These are phyloP conservation scores for Aspergillus terreus DNA, from an alignment of 2,329 filamentous ascomycete species.

Conservation along the genomic window DNA sequence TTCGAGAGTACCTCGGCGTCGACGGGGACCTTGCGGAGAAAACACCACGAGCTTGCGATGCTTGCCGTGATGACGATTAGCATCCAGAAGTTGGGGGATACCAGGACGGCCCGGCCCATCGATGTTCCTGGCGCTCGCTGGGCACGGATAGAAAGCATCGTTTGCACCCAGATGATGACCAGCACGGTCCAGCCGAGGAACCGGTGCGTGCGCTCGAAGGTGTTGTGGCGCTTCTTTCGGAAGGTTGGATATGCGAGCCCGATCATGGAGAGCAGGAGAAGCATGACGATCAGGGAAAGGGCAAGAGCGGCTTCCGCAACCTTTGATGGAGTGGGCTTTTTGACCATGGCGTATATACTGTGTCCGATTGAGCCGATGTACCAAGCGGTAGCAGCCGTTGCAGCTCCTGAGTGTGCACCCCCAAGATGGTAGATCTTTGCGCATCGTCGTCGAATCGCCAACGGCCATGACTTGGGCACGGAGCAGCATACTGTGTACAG, in stretches of 20 bases:
- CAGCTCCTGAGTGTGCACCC: slow-evolving; percentile 38
- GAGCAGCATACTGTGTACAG: slow-evolving; percentile 31
- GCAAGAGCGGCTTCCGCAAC: background rate
- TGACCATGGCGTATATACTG: background rate
- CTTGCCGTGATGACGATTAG: slow-evolving; percentile 17
- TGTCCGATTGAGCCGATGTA: slow-evolving; percentile 25
- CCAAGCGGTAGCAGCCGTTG: slow-evolving; percentile 40
- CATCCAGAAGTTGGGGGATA: slow-evolving; percentile 18
- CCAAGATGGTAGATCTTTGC: slow-evolving; percentile 42
- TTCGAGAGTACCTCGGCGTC: slow-evolving; percentile 18
- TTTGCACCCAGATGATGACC: slow-evolving; percentile 1
- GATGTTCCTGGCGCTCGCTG: background rate
- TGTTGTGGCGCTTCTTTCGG: slow-evolving; percentile 29
- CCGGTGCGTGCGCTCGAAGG: slow-evolving; percentile 35
- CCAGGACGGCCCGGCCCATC: background rate
- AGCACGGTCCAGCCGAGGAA: slow-evolving; percentile 32
- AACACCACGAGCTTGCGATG: slow-evolving; percentile 20
- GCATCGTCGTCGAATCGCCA: slow-evolving; percentile 30
- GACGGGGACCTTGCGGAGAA: slow-evolving; percentile 17
- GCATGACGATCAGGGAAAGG: slow-evolving; percentile 28
- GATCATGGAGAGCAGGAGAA: slow-evolving; percentile 9
- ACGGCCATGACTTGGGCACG: slow-evolving; percentile 30
- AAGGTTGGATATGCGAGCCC: slow-evolving; percentile 16
- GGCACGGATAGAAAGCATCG: slow-evolving; percentile 7
- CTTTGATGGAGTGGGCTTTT: background rate